phyloP scores from a whole-genome alignment of 2,329 filamentous ascomycete species.

The Cercospora beticola region DNA sequence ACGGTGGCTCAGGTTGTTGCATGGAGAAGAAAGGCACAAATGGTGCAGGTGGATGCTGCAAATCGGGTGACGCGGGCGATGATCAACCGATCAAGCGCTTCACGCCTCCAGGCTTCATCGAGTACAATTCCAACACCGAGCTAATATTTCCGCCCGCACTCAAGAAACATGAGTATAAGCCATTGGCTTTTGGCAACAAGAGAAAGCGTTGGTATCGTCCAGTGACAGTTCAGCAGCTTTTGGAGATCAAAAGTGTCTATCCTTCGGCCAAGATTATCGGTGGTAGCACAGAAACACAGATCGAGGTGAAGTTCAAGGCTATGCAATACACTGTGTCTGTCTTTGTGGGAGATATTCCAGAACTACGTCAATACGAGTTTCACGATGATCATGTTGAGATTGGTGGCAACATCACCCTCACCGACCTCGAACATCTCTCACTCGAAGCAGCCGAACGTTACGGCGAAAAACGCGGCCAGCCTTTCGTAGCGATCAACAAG shows the following conservation, averaged over 20 bases:
- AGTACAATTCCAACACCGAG: slow-evolving; percentile 90
- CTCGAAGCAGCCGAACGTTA: slow-evolving; percentile 77
- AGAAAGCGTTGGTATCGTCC: slow-evolving; percentile 91
- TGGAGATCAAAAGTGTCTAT: slow-evolving; percentile 85
- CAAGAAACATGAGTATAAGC: slow-evolving; percentile 76
- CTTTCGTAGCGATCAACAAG: slow-evolving; percentile 88
- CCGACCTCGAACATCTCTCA: slow-evolving; percentile 84
- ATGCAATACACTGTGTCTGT: slow-evolving; percentile 87
- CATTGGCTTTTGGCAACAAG: slow-evolving; percentile 90
- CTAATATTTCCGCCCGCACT: slow-evolving; percentile 89
- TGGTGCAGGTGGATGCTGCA: slow-evolving; percentile 62
- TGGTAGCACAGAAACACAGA: slow-evolving; percentile 95
- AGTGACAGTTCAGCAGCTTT: slow-evolving; percentile 77
- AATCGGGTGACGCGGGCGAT: slow-evolving; percentile 41
- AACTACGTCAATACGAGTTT: slow-evolving; percentile 78
- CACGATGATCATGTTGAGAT: slow-evolving; percentile 82
- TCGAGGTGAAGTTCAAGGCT: slow-evolving; percentile 97
- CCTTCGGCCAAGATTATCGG: slow-evolving; percentile 92
- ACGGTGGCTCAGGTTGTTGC: slow-evolving; percentile 69
- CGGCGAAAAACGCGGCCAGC: slow-evolving; percentile 67
- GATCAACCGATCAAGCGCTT: slow-evolving; percentile 60
- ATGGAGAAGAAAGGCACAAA: slow-evolving; percentile 52
- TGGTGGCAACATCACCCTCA: slow-evolving; percentile 88
- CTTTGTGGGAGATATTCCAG: slow-evolving; percentile 88
- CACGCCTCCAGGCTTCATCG: slow-evolving; percentile 85